Evolutionary conservation across 176 grass and related monocot species (phyloP), one percentile per base, ranked within the genome.

Genomic region (Zea luxurians): DNA sequence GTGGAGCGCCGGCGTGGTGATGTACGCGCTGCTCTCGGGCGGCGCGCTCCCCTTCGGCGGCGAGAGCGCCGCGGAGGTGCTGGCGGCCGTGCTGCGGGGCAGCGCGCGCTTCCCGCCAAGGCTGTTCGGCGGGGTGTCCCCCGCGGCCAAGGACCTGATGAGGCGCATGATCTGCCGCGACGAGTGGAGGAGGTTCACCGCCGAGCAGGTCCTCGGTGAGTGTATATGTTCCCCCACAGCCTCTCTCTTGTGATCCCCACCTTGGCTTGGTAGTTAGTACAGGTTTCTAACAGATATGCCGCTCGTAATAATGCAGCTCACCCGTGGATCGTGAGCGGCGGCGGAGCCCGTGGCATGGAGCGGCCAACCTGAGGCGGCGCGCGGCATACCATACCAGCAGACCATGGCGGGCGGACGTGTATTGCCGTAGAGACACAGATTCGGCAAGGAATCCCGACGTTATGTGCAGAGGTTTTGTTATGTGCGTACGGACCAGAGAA

Each of bases 1-100:
- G 80, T 97, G 93, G 90, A 92, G 93, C 73, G 90, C 90, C 3
- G 93, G 93, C 4, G 93, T 97, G 80, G 88, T 97, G 62, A 86
- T 97, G 76, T 97, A 97, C 80, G 76, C 88, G 73, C 88, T 97
- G 77, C 87, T 97, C 49, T 68, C 93, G 7, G 90, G 93, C 73
- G 92, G 93, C n/a, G 80, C 88, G 34, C 80, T 89, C 18, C 93
- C 93, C 27, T 97, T 97, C 69, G 82, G 82, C 37, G 93, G 93
- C 2, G 93, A 97, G 5, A 88, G 57, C 7, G 85, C 85, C 3
- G 80, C 80, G 55, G 93, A 97, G 76, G 89, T 90, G 59, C 89
- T 97, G 2, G 69, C 88, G 36, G 65, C 82, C 37, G 93, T 92
- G 16, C 76, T 92, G 17, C 68, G 78, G 0, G 87, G 84, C 8